phyloP scores from a whole-genome alignment of 306 rosid species.

The Dryas drummondii region DNA sequence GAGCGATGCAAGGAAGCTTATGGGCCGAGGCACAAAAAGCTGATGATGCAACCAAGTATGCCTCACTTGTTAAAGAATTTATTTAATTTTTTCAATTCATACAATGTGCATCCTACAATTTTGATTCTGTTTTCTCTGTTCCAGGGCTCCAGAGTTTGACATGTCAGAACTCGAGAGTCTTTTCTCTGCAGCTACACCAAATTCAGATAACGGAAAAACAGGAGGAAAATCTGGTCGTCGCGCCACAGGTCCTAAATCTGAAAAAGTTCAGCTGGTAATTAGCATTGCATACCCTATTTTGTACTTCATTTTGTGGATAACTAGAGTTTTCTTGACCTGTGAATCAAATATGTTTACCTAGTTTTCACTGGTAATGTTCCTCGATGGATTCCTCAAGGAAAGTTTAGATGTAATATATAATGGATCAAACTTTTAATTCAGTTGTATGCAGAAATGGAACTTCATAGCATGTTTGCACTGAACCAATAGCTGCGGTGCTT shows the following conservation, averaged over 20 bases:
- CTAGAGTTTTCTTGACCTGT: constrained; percentile 14
- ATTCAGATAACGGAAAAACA: constrained; percentile 39
- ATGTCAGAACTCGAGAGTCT: constrained; percentile 93
- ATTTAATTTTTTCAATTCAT: constrained; percentile 10
- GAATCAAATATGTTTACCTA: constrained; percentile 14
- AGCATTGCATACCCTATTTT: constrained; percentile 17
- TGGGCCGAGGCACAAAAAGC: constrained; percentile 92
- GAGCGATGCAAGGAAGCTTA: constrained; percentile 95
- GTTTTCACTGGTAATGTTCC: constrained; percentile 7
- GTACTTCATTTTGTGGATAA: constrained; percentile 8
- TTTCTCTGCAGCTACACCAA: constrained; percentile 77
- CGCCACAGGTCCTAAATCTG: constrained; percentile 55
- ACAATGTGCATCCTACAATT: constrained; percentile 16
- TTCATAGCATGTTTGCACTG: neutral
- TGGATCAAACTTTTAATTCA: neutral
- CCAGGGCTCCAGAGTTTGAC: constrained; percentile 97
- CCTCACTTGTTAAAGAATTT: constrained; percentile 21
- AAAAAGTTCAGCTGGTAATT: constrained; percentile 89
- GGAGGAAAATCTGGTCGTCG: constrained; percentile 57
- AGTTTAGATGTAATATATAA: neutral
- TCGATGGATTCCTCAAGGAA: neutral
- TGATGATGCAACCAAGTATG: constrained; percentile 81
- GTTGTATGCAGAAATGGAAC: neutral
- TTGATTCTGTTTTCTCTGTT: constrained; percentile 27
- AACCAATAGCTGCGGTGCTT: neutral